Base-by-base conservation (phyloP, 805 yeast species). In the Sungouiozyma ichnusensis region DNA sequence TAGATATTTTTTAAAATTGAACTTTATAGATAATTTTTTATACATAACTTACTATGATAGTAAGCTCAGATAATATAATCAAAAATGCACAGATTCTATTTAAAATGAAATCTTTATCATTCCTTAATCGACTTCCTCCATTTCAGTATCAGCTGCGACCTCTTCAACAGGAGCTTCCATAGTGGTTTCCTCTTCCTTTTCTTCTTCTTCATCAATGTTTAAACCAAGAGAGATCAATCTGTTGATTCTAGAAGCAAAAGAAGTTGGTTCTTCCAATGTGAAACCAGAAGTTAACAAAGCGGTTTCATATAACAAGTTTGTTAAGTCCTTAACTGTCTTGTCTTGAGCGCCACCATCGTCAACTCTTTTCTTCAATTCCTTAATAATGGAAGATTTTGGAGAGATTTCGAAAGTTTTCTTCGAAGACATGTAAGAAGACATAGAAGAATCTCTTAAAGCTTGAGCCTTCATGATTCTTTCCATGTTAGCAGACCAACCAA, bases 401-500 rank as follows among this genome's bases (percentile, higher is more conserved):
- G 97, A 90, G 57, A 92, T 87, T 78, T 92, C 99, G 62, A 92
- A 86, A 64, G 92, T 92, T 82, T 92, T 92, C 87, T 92, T 92
- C 44, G 98, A 92, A 38, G 97, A 83, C 99, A 92, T 92, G 92
- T 92, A 92, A 50, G 96, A 79, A 35, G 97, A 87, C 98, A 92
- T 92, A 58, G 95, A 77, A 58, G 95, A 85, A 71, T 92, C 98
- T 76, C 97, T 87, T 63, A 92, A 76, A 59, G 99, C 98, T 77
- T 92, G 99, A 49, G 98, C 98, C 79, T 92, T 92, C 99, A 92
- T 92, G 79, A 92, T 92, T 83, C 98, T 90, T 78, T 92, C 99
- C 98, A 92, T 92, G 79, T 92, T 92, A 63, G 99, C 99, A 56
- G 98, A 92, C 99, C 99, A 92, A 69, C 99, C 98, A 69, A 92